These are phyloP conservation scores for Lasiodiplodia citricola DNA, from an alignment of 2,329 filamentous ascomycete species.

Conservation along the genomic window DNA sequence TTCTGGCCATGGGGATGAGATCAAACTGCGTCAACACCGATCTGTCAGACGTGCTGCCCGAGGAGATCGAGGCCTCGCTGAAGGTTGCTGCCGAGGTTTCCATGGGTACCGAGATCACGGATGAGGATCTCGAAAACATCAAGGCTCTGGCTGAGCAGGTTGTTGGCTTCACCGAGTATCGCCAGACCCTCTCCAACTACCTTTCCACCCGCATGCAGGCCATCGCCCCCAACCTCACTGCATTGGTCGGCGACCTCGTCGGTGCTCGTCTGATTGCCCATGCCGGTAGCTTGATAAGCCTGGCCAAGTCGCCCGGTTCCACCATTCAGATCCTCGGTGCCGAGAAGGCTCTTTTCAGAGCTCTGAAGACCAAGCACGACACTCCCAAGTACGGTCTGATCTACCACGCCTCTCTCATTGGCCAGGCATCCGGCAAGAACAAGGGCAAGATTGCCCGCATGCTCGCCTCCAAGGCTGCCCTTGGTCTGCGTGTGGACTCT, in stretches of 20 bases:
- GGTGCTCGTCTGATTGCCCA: conserved; percentile 95
- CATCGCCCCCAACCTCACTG: conserved; percentile 93
- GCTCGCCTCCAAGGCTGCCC: conserved; percentile 88
- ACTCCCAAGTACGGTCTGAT: conserved; percentile 98
- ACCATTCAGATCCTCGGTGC: conserved; percentile 98
- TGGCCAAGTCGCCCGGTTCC: conserved; percentile 92
- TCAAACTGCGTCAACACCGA: conserved; percentile 76
- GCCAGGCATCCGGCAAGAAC: conserved; percentile 96
- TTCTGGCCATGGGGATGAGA: conserved; percentile 87
- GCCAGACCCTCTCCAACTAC: conserved; percentile 85
- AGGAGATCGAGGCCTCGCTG: conserved; percentile 89
- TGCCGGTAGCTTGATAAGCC: conserved; percentile 88
- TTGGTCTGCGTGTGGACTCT: conserved; percentile 92
- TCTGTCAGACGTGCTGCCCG: conserved; percentile 87
- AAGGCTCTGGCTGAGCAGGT: conserved; percentile 91
- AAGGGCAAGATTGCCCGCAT: conserved; percentile 99
- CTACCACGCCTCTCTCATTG: conserved; percentile 72
- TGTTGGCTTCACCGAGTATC: conserved; percentile 88
- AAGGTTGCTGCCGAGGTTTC: conserved; percentile 95
- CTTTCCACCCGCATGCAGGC: conserved; percentile 93
- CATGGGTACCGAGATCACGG: conserved; percentile 97
- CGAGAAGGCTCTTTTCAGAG: conserved; percentile 97
- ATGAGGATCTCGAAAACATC: conserved; percentile 92
- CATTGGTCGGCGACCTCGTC: conserved; percentile 89
- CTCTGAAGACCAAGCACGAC: conserved; percentile 98